Conservation (phyloP, 129 eudicot genomes). For the Chrysanthemum makinoi region DNA sequence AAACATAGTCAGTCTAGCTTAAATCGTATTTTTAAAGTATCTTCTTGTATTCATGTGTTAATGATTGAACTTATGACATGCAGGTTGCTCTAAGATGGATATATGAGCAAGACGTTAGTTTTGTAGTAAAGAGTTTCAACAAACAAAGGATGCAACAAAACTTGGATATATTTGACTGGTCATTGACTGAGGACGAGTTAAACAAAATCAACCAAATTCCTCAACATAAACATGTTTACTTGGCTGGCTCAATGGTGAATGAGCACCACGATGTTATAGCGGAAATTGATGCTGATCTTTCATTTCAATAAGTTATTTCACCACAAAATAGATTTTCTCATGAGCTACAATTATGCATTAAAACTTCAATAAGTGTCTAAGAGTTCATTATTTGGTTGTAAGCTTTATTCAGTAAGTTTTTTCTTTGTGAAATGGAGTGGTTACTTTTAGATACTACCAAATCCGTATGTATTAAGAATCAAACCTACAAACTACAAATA, state of each 20-base stretch:
- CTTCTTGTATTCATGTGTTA: too few species aligned
- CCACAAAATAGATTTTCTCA: neutral
- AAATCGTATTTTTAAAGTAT: too few species aligned
- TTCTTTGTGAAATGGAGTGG: too few species aligned
- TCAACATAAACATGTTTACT: constrained; percentile 32
- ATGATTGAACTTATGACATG: neutral
- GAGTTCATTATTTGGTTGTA: too few species aligned
- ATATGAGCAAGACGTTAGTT: constrained; percentile 51
- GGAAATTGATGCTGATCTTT: constrained; percentile 49
- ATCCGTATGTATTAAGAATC: too few species aligned
- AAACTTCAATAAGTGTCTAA: too few species aligned
- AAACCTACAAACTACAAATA: too few species aligned
- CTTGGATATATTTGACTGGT: constrained; percentile 48
- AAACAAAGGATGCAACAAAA: constrained; percentile 46
- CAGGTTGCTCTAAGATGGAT: constrained; percentile 55
- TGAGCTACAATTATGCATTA: too few species aligned
- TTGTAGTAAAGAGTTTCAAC: constrained; percentile 46
- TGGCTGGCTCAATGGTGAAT: constrained; percentile 7
- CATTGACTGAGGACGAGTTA: constrained; percentile 33
- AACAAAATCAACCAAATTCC: constrained; percentile 38
- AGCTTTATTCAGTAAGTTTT: too few species aligned
- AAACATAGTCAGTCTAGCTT: too few species aligned
- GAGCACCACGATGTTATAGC: constrained; percentile 33
- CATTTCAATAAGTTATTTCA: constrained; percentile 9
- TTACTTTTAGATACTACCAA: too few species aligned